Evolutionary conservation across 192 early-diverging fungal species (phyloP).

Genomic region (Coemansia sp.): DNA sequence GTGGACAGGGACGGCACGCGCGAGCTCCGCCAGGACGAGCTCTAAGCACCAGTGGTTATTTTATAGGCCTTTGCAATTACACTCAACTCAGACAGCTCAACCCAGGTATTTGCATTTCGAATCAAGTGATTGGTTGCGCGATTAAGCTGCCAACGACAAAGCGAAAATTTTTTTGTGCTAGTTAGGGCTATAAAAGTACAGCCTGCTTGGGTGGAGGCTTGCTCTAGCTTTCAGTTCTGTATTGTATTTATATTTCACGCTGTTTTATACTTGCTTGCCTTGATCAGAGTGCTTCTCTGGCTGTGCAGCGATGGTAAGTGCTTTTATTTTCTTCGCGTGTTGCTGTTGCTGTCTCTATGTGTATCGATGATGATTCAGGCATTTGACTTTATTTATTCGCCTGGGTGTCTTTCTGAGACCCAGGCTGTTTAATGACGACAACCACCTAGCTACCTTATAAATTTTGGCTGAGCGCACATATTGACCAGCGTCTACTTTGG

Average conservation of each 20-base stretch:
- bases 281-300: neutral
- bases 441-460: conserved; percentile 41
- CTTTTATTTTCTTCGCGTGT: neutral
- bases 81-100: neutral
- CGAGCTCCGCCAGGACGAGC: conserved; percentile 5
- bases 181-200: neutral
- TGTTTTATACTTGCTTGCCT: neutral
- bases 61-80: neutral
- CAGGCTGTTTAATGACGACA: conserved; percentile 37
- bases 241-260: neutral
- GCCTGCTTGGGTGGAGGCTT: neutral
- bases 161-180: neutral
- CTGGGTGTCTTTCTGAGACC: conserved; percentile 14
- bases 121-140: neutral
- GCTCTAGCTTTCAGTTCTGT: neutral
- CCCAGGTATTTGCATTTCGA: neutral
- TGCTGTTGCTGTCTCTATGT: neutral
- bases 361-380: conserved; percentile 42
- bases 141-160: neutral
- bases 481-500: neutral
- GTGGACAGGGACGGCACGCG: conserved; percentile 84
- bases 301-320: conserved; percentile 1
- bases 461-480: conserved; percentile 32
- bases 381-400: conserved; percentile 47
- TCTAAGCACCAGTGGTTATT: neutral